phyloP scores from a whole-genome alignment of 352 stramenopile genomes.

The Blastocystis sp. region DNA sequence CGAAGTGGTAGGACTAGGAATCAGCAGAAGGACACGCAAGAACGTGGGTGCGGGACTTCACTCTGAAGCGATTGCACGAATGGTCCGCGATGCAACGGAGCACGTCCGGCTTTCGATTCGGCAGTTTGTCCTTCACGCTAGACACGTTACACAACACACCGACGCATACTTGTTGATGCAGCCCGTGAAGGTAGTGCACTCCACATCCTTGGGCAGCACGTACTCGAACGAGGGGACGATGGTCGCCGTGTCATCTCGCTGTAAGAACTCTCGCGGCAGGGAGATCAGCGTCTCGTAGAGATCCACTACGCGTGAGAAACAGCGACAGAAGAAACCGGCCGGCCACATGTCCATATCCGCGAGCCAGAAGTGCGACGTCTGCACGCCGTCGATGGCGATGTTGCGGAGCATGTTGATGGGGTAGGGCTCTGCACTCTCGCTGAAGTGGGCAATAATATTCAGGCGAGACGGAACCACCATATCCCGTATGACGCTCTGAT shows the following conservation, averaged over 20 bases:
- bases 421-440: conserved; percentile 24
- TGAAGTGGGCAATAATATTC: conserved; percentile 38
- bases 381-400: conserved; percentile 31
- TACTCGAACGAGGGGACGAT: conserved; percentile 55
- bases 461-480: conserved; percentile 3
- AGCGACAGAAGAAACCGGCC: neutral
- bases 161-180: neutral
- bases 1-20: neutral
- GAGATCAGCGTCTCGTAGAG: conserved; percentile 20
- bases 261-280: conserved; percentile 18
- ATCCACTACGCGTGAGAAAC: neutral
- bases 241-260: conserved; percentile 5
- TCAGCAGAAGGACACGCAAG: neutral
- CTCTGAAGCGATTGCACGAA: conserved; percentile 56
- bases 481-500: neutral
- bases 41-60: conserved; percentile 31
- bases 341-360: conserved; percentile 72
- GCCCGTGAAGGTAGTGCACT: conserved; percentile 10
- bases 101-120: conserved; percentile 30
- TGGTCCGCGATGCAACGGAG: neutral
- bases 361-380: conserved; percentile 61
- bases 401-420: conserved; percentile 64
- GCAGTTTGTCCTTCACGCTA: neutral
- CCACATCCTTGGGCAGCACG: neutral
- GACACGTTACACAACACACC: neutral